These are phyloP conservation scores for Aspergillus avenaceus DNA, from an alignment of 495 filamentous ascomycete species.

Conservation along the genomic window DNA sequence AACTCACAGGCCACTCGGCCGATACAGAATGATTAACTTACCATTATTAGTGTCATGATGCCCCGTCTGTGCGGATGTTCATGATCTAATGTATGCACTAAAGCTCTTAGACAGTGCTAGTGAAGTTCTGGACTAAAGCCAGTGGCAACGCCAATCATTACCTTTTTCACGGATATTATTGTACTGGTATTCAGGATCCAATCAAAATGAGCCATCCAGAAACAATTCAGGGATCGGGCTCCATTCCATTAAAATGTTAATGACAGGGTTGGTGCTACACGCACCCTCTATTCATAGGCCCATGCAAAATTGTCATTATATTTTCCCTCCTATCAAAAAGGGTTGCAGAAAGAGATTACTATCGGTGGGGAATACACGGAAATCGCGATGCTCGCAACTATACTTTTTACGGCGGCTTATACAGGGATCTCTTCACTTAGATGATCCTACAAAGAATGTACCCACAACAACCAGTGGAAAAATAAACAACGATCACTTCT, in stretches of 20 bases:
- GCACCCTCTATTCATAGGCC: too few relatives aligned
- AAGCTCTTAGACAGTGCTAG: background rate
- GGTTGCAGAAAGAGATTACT: too few relatives aligned
- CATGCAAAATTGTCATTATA: too few relatives aligned
- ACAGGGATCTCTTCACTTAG: background rate
- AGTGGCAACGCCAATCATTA: background rate
- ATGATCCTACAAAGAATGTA: background rate
- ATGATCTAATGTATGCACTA: background rate
- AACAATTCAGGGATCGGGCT: background rate
- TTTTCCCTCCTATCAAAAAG: too few relatives aligned
- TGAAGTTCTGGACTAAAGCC: background rate
- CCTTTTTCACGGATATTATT: background rate
- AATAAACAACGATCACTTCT: background rate
- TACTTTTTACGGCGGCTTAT: background rate
- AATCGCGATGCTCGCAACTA: too few relatives aligned
- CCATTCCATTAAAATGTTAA: background rate
- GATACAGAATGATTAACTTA: too few relatives aligned
- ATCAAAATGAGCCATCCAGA: background rate
- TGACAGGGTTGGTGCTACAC: too few relatives aligned
- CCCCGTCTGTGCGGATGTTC: background rate
- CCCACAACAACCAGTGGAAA: background rate
- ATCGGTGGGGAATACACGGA: too few relatives aligned
- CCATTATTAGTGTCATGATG: background rate
- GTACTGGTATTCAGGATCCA: background rate
- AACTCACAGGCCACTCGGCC: too few relatives aligned